A percentile compares a stretch with the other conserved stretches of the same genome.
Conservation (phyloP, 768 basidiomycete genomes). For the Tephrocybe sp. region DNA sequence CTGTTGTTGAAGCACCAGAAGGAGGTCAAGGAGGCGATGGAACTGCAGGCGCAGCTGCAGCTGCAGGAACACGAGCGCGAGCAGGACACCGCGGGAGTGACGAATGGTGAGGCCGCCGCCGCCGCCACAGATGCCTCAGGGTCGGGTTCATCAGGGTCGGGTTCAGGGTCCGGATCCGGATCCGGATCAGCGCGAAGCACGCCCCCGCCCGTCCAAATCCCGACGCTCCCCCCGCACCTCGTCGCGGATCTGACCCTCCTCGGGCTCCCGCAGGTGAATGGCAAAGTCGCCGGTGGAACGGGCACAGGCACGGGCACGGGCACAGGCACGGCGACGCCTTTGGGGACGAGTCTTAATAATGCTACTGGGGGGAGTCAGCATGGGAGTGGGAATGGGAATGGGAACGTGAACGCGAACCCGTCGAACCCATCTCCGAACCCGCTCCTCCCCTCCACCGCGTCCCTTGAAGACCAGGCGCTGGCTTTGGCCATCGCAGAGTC, state of each 20-base stretch:
- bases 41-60: not conserved
- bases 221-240: not conserved
- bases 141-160: no score
- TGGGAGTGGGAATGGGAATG: no score
- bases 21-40: conserved; percentile 3
- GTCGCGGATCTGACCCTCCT: conserved; percentile 11
- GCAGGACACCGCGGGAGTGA: no score
- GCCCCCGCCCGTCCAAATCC: not conserved
- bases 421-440: not conserved
- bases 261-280: not conserved
- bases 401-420: no score
- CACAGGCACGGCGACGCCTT: no score
- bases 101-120: no score
- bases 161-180: not conserved
- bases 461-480: conserved; percentile 72
- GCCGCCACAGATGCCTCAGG: no score
- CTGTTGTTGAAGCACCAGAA: conserved; percentile 32
- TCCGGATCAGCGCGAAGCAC: not conserved
- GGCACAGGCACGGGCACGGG: no score
- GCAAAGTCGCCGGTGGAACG: no score
- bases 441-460: conserved; percentile 31
- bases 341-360: no score
- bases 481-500: conserved; percentile 69
- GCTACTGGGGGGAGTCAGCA: no score
- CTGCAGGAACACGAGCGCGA: no score